Evolutionary conservation across 2,329 filamentous ascomycete species (phyloP).

Genomic region (Calonectria naviculata): DNA sequence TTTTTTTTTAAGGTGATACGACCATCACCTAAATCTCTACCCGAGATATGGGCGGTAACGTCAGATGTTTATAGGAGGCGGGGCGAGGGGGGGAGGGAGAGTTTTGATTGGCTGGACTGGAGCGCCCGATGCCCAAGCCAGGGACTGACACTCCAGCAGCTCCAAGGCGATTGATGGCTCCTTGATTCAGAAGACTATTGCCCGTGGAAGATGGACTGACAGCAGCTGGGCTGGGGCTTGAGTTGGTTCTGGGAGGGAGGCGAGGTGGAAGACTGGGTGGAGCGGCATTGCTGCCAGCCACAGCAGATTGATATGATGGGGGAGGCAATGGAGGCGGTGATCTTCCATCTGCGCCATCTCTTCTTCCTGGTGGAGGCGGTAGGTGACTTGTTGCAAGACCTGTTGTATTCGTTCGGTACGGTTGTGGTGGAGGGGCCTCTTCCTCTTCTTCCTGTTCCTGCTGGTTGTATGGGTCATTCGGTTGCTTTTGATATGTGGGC

Average conservation of each 20-base stretch:
- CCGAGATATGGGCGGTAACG: too few relatives aligned
- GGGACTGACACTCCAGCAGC: slow-evolving; percentile 83
- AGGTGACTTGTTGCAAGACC: slow-evolving; percentile 76
- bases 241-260: slow-evolving; percentile 61
- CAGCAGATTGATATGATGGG: slow-evolving; percentile 44
- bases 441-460: slow-evolving; percentile 32
- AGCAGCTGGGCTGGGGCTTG: slow-evolving; percentile 39
- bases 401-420: slow-evolving; percentile 77
- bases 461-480: slow-evolving; percentile 12
- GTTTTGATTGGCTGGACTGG: slow-evolving; percentile 41
- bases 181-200: slow-evolving; percentile 58
- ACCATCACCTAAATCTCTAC: too few relatives aligned
- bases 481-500: slow-evolving; percentile 20
- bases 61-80: too few relatives aligned
- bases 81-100: slow-evolving; percentile 41
- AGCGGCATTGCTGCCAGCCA: slow-evolving; percentile 31
- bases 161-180: slow-evolving; percentile 73
- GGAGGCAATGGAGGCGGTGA: slow-evolving; percentile 45
- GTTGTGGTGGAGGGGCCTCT: slow-evolving; percentile 65
- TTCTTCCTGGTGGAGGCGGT: slow-evolving; percentile 75
- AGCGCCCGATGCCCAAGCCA: slow-evolving; percentile 75
- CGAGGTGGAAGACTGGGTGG: slow-evolving; percentile 78
- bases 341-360: slow-evolving; percentile 51
- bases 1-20: too few relatives aligned
- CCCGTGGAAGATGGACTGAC: slow-evolving; percentile 34